These are phyloP conservation scores for Populus tremula DNA, from an alignment of 345 rosid genomes.

Conservation along the genomic window DNA sequence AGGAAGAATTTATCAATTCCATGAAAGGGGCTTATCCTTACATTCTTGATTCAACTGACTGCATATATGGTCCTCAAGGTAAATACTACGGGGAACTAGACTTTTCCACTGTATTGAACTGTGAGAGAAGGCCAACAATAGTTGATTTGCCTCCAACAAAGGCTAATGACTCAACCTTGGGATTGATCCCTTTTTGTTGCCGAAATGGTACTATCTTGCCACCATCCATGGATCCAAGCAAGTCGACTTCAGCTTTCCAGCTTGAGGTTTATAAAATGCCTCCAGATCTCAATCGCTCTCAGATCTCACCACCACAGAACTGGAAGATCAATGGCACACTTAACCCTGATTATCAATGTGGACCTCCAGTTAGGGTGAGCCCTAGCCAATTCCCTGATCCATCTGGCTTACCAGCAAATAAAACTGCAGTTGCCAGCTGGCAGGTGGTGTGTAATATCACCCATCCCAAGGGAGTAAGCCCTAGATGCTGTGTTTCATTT, in stretches of 20 bases:
- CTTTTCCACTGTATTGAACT: slow-evolving; percentile 70
- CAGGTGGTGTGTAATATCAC: slow-evolving; percentile 95
- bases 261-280: slow-evolving; percentile 92
- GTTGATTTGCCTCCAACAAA: slow-evolving; percentile 86
- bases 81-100: slow-evolving; percentile 48
- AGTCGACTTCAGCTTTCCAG: slow-evolving; percentile 74
- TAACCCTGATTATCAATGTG: slow-evolving; percentile 80
- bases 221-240: slow-evolving; percentile 70
- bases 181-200: slow-evolving; percentile 74
- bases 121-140: slow-evolving; percentile 79
- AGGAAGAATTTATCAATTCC: slow-evolving; percentile 63
- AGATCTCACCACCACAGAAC: slow-evolving; percentile 71
- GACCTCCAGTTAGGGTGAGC: slow-evolving; percentile 80
- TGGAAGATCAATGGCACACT: slow-evolving; percentile 78
- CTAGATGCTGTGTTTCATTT: slow-evolving; percentile 85
- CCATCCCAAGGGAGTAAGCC: slow-evolving; percentile 59
- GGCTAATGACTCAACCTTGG: slow-evolving; percentile 67
- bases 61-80: slow-evolving; percentile 75
- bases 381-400: slow-evolving; percentile 70
- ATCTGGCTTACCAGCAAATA: slow-evolving; percentile 61
- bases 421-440: slow-evolving; percentile 80
- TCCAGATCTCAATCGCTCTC: slow-evolving; percentile 70
- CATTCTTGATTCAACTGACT: slow-evolving; percentile 69
- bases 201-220: slow-evolving; percentile 89
- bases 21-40: slow-evolving; percentile 94